These are phyloP conservation scores for Eremothecium gossypii DNA, from an alignment of 1,139 yeast genomes.

Conservation along the genomic window DNA sequence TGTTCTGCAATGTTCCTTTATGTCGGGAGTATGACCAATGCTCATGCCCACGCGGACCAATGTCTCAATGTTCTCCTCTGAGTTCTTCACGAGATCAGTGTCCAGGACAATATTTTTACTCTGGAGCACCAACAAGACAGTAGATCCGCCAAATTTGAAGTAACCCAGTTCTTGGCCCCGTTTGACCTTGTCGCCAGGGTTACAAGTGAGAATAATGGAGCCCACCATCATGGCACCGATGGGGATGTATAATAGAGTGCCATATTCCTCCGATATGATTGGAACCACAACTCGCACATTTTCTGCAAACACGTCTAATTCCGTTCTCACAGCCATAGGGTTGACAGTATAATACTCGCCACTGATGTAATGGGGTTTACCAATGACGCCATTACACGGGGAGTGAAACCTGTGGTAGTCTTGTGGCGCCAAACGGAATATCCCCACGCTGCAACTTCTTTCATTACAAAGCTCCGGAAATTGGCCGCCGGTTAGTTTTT, in stretches of 20 bases:
- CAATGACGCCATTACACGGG: constrained; percentile 70
- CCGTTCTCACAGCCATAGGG: constrained; percentile 91
- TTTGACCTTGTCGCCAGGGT: constrained; percentile 46
- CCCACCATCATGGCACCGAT: constrained; percentile 99
- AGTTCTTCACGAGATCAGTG: constrained; percentile 60
- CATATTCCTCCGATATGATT: constrained; percentile 63
- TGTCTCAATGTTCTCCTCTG: constrained; percentile 66
- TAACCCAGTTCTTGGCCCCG: constrained; percentile 87
- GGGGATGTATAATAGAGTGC: constrained; percentile 66
- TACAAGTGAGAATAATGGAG: constrained; percentile 65
- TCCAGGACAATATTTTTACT: constrained; percentile 46
- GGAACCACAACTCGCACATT: constrained; percentile 74
- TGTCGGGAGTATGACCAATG: constrained; percentile 61
- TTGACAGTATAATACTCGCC: constrained; percentile 96
- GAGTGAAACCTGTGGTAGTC: constrained; percentile 92
- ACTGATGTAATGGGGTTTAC: constrained; percentile 55
- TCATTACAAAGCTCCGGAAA: constrained; percentile 39
- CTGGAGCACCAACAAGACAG: constrained; percentile 56
- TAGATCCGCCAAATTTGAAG: constrained; percentile 94
- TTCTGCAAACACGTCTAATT: constrained; percentile 87
- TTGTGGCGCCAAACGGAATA: constrained; percentile 90
- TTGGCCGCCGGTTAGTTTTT: constrained; percentile 45
- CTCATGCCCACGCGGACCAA: constrained; percentile 85
- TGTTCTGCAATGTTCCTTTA: constrained; percentile 42
- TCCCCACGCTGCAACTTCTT: constrained; percentile 50